Evolutionary conservation across 2,329 filamentous ascomycete genomes (phyloP).

Genomic region (Graphium sp.): DNA sequence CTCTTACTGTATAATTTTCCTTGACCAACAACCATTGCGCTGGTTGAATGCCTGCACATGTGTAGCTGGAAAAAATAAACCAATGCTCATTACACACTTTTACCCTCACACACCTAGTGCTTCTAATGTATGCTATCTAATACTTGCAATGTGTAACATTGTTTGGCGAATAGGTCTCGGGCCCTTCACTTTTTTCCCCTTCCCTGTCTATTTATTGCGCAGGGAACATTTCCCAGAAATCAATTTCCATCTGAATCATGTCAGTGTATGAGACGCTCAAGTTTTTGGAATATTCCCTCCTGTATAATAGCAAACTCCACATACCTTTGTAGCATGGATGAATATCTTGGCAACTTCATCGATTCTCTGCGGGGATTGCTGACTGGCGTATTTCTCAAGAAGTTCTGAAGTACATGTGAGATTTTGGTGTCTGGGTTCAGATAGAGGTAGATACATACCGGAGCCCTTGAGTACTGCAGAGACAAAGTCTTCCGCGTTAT

Average conservation of each 20-base stretch:
- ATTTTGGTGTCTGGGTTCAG: neutral
- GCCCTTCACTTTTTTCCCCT: too few relatives aligned
- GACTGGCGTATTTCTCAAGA: slow-evolving; percentile 57
- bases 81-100: too few relatives aligned
- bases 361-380: slow-evolving; percentile 57
- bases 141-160: too few relatives aligned
- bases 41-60: too few relatives aligned
- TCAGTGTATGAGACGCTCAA: neutral
- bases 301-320: slow-evolving; percentile 8
- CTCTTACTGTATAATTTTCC: too few relatives aligned
- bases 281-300: neutral
- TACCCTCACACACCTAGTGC: too few relatives aligned
- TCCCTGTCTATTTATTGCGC: neutral
- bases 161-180: too few relatives aligned
- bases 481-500: slow-evolving; percentile 64
- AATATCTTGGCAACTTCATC: slow-evolving; percentile 78
- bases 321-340: slow-evolving; percentile 67
- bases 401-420: slow-evolving; percentile 30
- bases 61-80: too few relatives aligned
- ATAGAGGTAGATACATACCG: slow-evolving; percentile 28
- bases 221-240: slow-evolving; percentile 38
- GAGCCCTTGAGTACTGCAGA: slow-evolving; percentile 53
- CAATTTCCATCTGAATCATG: slow-evolving; percentile 28
- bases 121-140: too few relatives aligned
- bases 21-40: too few relatives aligned